phyloP scores from a whole-genome alignment of 2,329 filamentous ascomycete species.

The Escovopsis sp. region DNA sequence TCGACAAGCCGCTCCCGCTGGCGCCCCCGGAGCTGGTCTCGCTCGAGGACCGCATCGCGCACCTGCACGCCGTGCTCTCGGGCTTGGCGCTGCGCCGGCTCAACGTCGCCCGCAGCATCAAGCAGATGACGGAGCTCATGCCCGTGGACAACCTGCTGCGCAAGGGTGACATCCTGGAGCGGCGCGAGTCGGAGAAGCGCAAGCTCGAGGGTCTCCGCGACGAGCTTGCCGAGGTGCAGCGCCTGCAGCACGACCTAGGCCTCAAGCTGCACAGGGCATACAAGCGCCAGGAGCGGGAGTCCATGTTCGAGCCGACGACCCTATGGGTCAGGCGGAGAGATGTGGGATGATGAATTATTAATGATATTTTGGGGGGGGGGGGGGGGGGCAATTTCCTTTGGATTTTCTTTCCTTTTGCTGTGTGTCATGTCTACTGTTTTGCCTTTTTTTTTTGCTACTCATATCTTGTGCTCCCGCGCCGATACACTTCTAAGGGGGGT shows the following conservation, averaged over 20 bases:
- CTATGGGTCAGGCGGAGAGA: conserved; percentile 59
- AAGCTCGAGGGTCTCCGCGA: conserved; percentile 51
- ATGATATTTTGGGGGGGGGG: not conserved
- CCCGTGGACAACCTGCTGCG: conserved; percentile 54
- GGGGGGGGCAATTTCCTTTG: not conserved
- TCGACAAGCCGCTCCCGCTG: conserved; percentile 44
- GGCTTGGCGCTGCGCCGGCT: conserved; percentile 50
- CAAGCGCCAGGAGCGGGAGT: conserved; percentile 57
- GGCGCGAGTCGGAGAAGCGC: conserved; percentile 41
- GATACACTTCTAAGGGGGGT: too few species aligned
- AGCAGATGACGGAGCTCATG: conserved; percentile 66
- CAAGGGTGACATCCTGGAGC: conserved; percentile 45
- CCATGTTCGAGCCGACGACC: conserved; percentile 48
- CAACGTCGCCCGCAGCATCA: conserved; percentile 59
- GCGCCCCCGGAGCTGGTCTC: conserved; percentile 43
- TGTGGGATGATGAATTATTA: too few species aligned
- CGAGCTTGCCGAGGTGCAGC: conserved; percentile 58
- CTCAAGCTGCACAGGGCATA: conserved; percentile 59
- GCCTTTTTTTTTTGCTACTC: too few species aligned
- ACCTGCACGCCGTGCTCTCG: conserved; percentile 50
- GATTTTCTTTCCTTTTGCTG: not conserved
- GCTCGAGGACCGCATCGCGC: conserved; percentile 48
- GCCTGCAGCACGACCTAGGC: conserved; percentile 66
- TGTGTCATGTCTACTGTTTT: too few species aligned
- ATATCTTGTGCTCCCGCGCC: too few species aligned